phyloP scores from a whole-genome alignment of 257 asterid species.

The Mitragyna speciosa region DNA sequence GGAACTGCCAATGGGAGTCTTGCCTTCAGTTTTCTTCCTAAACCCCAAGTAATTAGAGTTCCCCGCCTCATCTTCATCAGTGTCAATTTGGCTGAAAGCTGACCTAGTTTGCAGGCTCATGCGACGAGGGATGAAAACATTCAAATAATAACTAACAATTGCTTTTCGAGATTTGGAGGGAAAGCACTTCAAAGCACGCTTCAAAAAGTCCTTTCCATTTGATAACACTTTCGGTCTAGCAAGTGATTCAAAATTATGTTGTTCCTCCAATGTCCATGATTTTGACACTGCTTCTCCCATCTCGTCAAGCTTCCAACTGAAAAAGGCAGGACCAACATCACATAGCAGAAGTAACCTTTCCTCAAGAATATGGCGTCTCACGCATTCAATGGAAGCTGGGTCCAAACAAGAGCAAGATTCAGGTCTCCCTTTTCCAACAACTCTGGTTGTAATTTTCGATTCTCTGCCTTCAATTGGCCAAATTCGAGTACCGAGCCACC shows the following conservation, averaged over 20 bases:
- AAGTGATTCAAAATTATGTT: slow-evolving; percentile 44
- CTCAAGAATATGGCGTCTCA: slow-evolving; percentile 50
- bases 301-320: slow-evolving; percentile 69
- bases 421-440: slow-evolving; percentile 60
- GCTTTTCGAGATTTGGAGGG: slow-evolving; percentile 40
- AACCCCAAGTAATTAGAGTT: slow-evolving; percentile 26
- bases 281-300: slow-evolving; percentile 64
- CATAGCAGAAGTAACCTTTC: slow-evolving; percentile 41
- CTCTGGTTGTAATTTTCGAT: slow-evolving; percentile 23
- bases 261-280: slow-evolving; percentile 61
- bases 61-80: slow-evolving; percentile 52
- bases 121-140: slow-evolving; percentile 55
- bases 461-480: slow-evolving; percentile 52
- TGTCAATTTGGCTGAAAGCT: slow-evolving; percentile 37
- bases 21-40: slow-evolving; percentile 29
- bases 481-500: slow-evolving; percentile 64
- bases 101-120: slow-evolving; percentile 50
- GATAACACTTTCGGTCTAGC: slow-evolving; percentile 38
- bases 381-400: slow-evolving; percentile 48
- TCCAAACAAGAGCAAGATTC: slow-evolving; percentile 48
- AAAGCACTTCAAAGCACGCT: slow-evolving; percentile 50
- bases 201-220: slow-evolving; percentile 50
- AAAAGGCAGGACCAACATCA: slow-evolving; percentile 63
- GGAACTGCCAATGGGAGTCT: slow-evolving; percentile 15
- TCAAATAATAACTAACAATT: slow-evolving; percentile 54